Conservation (phyloP, 345 rosid genomes). For the Luvunga scandens region DNA sequence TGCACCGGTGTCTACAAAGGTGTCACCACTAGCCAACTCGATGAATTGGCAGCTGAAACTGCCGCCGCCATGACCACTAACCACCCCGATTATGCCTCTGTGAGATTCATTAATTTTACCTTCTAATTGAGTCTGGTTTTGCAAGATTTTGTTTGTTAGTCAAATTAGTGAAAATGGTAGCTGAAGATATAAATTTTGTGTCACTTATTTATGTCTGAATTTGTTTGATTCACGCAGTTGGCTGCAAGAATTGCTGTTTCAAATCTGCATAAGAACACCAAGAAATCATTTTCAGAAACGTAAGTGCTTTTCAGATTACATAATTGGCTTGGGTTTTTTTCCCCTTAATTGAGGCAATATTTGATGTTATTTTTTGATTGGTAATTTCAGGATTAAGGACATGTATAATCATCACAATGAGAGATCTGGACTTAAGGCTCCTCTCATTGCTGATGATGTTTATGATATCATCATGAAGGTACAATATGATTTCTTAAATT, state of each 20-base stretch:
- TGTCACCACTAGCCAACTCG: conserved; percentile 95
- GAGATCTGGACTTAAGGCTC: conserved; percentile 73
- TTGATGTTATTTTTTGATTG: conserved; percentile 8
- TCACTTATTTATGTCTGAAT: not conserved
- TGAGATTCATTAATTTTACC: conserved; percentile 25
- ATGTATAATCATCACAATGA: conserved; percentile 80
- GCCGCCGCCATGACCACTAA: conserved; percentile 94
- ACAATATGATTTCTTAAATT: not conserved
- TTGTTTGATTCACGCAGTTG: conserved; percentile 48
- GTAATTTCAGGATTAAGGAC: conserved; percentile 61
- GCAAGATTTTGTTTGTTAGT: not conserved
- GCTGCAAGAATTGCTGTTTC: conserved; percentile 98
- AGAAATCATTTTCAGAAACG: conserved; percentile 94
- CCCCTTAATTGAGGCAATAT: not conserved
- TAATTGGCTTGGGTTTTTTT: not conserved
- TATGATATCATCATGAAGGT: conserved; percentile 91
- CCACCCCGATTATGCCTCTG: conserved; percentile 97
- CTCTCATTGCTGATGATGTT: conserved; percentile 88
- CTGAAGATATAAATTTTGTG: not conserved
- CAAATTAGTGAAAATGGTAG: not conserved
- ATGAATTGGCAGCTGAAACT: conserved; percentile 96
- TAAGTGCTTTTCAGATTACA: conserved; percentile 36
- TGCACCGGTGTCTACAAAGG: conserved; percentile 98
- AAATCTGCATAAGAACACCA: conserved; percentile 95
- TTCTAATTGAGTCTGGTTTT: not conserved